A percentile compares a stretch with the other conserved stretches of the same genome.
phyloP scores from a whole-genome alignment of 1,284 basidiomycete species.

The Meripilus lineatus region DNA sequence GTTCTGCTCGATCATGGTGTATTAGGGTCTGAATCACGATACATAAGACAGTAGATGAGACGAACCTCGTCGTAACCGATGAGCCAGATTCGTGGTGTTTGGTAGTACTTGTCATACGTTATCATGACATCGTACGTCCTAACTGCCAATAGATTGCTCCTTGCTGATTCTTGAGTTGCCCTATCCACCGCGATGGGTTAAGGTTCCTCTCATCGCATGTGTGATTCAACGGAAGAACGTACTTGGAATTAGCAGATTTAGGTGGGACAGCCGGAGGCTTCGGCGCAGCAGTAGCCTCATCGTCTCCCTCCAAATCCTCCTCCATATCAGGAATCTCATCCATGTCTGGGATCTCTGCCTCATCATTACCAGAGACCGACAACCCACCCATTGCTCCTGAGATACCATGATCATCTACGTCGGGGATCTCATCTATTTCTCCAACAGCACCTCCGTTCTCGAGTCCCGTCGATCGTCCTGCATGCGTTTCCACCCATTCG shows the following conservation, averaged over 20 bases:
- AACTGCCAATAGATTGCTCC: slow-evolving; percentile 87
- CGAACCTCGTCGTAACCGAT: slow-evolving; percentile 91
- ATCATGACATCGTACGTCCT: slow-evolving; percentile 99
- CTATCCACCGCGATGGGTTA: too few relatives aligned
- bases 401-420: slow-evolving; percentile 85
- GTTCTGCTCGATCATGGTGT: too few relatives aligned
- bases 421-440: slow-evolving; percentile 78
- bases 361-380: slow-evolving; percentile 52
- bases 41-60: slow-evolving; percentile 5
- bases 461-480: slow-evolving; percentile 53
- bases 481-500: slow-evolving; percentile 87
- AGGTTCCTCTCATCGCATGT: too few relatives aligned
- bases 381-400: slow-evolving; percentile 61
- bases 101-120: slow-evolving; percentile 99
- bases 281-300: slow-evolving; percentile 78
- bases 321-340: slow-evolving; percentile 38
- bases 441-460: slow-evolving; percentile 51
- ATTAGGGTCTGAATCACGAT: slow-evolving; percentile 7
- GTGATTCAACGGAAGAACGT: too few relatives aligned
- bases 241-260: too few relatives aligned
- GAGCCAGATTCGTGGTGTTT: slow-evolving; percentile 93
- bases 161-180: slow-evolving; percentile 65
- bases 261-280: too few relatives aligned
- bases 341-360: slow-evolving; percentile 36
- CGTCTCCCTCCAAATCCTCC: slow-evolving; percentile 41